Conservation (phyloP, 164 flowering plant species). For the Magnolia kwangsiensis region DNA sequence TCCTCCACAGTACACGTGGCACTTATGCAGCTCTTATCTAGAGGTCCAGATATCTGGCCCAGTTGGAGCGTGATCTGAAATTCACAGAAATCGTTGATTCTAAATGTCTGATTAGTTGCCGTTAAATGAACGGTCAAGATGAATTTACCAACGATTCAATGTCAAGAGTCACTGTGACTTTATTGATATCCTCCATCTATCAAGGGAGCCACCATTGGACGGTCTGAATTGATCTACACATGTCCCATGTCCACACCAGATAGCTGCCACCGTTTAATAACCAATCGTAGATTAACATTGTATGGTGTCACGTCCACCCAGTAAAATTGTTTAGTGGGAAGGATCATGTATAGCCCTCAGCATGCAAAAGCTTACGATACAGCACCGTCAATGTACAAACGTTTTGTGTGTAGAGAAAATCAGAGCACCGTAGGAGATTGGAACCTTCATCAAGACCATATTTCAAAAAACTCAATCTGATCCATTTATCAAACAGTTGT, state of each 20-base stretch:
- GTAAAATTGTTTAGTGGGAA: neutral
- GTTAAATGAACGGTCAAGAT: too few relatives aligned
- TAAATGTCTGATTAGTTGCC: too few relatives aligned
- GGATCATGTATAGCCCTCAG: neutral
- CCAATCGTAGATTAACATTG: neutral
- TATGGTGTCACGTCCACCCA: neutral
- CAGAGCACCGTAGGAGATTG: neutral
- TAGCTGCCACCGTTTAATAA: neutral
- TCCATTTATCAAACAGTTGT: neutral
- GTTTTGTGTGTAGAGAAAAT: neutral
- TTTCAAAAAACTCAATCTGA: neutral
- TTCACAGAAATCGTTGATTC: neutral
- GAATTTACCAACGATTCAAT: too few relatives aligned
- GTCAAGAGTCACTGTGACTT: too few relatives aligned
- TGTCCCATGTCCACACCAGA: neutral
- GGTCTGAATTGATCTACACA: neutral
- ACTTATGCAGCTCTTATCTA: too few relatives aligned
- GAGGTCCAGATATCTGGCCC: neutral
- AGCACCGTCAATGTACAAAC: neutral
- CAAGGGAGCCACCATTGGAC: neutral
- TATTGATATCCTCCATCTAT: too few relatives aligned
- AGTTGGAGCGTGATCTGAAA: neutral
- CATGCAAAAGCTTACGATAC: neutral
- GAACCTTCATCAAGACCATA: neutral
- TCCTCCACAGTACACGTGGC: too few relatives aligned